Evolutionary conservation across 345 rosid genomes (phyloP).

Genomic region (Linum trigynum): DNA sequence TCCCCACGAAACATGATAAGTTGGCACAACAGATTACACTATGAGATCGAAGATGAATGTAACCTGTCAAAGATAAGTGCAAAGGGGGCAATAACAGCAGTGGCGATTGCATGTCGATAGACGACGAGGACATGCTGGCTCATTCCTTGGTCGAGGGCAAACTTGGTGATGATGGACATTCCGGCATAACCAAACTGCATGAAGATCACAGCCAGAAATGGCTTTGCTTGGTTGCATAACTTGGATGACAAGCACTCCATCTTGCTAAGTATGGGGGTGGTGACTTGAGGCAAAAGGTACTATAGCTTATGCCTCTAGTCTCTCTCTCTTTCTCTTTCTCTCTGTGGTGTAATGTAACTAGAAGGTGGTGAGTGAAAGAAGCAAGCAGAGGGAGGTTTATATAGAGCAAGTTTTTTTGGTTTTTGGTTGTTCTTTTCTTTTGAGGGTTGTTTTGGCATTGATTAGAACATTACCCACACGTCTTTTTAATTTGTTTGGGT

Average conservation of each 20-base stretch:
- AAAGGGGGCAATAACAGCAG: constrained; percentile 56
- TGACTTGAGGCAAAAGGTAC: neutral
- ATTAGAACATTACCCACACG: neutral
- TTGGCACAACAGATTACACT: no score
- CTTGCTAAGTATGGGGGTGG: neutral
- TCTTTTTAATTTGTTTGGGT: neutral
- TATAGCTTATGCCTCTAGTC: neutral
- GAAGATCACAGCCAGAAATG: constrained; percentile 43
- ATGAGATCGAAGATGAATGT: no score
- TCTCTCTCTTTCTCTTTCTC: neutral
- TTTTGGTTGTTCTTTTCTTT: neutral
- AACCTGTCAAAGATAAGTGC: constrained; percentile 62
- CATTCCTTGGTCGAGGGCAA: constrained; percentile 48
- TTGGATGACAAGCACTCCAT: neutral
- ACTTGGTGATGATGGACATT: constrained; percentile 43
- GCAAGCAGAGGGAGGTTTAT: neutral
- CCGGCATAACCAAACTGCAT: constrained; percentile 57
- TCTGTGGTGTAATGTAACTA: neutral
- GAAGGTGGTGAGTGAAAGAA: neutral
- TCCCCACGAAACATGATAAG: no score
- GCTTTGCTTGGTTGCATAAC: constrained; percentile 23
- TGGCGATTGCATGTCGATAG: constrained; percentile 60
- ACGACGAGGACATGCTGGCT: constrained; percentile 58
- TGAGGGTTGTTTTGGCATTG: neutral
- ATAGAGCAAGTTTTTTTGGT: neutral